phyloP scores from a whole-genome alignment of 2,329 filamentous ascomycete species.

The Stenocarpella maydis region DNA sequence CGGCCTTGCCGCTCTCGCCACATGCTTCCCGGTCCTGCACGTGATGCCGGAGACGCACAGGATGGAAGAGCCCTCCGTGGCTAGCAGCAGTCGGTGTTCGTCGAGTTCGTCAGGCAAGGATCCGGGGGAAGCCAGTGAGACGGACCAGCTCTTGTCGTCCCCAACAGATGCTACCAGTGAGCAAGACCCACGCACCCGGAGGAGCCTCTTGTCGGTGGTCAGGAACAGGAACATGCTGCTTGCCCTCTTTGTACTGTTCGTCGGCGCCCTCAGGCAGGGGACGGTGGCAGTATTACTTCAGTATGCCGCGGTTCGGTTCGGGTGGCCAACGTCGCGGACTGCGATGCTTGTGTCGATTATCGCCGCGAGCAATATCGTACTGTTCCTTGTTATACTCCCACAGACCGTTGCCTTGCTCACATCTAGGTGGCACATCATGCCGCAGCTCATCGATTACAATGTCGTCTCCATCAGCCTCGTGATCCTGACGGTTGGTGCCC shows the following conservation, averaged over 20 bases:
- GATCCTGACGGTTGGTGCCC: slow-evolving; percentile 25
- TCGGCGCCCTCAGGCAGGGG: slow-evolving; percentile 32
- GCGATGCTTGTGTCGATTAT: slow-evolving; percentile 35
- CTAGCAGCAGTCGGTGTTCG: not conserved
- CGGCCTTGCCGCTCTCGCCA: slow-evolving; percentile 21
- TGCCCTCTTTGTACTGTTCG: slow-evolving; percentile 33
- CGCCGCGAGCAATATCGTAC: slow-evolving; percentile 34
- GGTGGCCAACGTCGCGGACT: slow-evolving; percentile 32
- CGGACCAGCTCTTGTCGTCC: slow-evolving; percentile 19
- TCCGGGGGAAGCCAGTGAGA: slow-evolving; percentile 29
- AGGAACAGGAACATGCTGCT: slow-evolving; percentile 31
- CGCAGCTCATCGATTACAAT: slow-evolving; percentile 35
- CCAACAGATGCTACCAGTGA: not conserved
- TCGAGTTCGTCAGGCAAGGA: slow-evolving; percentile 27
- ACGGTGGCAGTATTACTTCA: slow-evolving; percentile 34
- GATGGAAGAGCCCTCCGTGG: too few species aligned
- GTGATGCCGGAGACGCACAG: slow-evolving; percentile 33
- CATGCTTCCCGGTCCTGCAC: slow-evolving; percentile 30
- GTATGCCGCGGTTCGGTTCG: slow-evolving; percentile 34
- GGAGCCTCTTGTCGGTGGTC: slow-evolving; percentile 14
- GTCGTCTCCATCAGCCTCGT: slow-evolving; percentile 32
- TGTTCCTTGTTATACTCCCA: slow-evolving; percentile 34
- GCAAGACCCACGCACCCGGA: not conserved
- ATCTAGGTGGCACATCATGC: slow-evolving; percentile 25
- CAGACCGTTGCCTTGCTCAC: slow-evolving; percentile 33